Conservation (phyloP, 306 rosid genomes). For the Purshia tridentata region DNA sequence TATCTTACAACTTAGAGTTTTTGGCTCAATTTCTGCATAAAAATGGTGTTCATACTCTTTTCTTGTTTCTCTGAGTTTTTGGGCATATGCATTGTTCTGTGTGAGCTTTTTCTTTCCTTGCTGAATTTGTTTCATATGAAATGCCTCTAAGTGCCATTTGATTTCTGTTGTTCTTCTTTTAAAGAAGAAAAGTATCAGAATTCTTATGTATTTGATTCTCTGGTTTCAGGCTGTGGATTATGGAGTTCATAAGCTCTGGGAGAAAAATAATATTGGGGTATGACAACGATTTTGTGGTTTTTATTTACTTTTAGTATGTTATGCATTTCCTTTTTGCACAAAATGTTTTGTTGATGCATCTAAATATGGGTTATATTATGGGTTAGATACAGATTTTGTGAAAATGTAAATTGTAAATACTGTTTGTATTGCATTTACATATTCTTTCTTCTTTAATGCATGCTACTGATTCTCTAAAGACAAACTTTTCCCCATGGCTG, state of each 20-base stretch:
- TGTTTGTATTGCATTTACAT: not conserved
- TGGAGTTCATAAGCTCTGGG: slow-evolving; percentile 93
- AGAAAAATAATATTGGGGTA: slow-evolving; percentile 87
- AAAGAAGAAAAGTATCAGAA: not conserved
- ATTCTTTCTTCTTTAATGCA: not conserved
- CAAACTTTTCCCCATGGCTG: not conserved
- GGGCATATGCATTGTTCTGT: not conserved
- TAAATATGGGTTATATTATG: not conserved
- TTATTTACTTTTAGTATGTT: not conserved
- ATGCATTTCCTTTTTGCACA: not conserved
- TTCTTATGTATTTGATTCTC: slow-evolving; percentile 6
- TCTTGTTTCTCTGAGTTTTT: too few relatives aligned
- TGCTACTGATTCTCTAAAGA: not conserved
- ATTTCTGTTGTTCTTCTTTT: not conserved
- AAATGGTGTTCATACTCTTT: not conserved
- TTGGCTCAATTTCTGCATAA: not conserved
- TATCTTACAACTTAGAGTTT: not conserved
- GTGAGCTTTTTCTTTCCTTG: not conserved
- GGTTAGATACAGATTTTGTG: not conserved
- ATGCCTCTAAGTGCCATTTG: not conserved
- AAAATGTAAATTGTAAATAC: too few relatives aligned
- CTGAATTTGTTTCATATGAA: not conserved
- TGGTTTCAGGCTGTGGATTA: slow-evolving; percentile 86
- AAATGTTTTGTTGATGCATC: not conserved
- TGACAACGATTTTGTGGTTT: not conserved